phyloP scores from a whole-genome alignment of 1,139 yeast genomes.

The Geotrichum macrosporum region DNA sequence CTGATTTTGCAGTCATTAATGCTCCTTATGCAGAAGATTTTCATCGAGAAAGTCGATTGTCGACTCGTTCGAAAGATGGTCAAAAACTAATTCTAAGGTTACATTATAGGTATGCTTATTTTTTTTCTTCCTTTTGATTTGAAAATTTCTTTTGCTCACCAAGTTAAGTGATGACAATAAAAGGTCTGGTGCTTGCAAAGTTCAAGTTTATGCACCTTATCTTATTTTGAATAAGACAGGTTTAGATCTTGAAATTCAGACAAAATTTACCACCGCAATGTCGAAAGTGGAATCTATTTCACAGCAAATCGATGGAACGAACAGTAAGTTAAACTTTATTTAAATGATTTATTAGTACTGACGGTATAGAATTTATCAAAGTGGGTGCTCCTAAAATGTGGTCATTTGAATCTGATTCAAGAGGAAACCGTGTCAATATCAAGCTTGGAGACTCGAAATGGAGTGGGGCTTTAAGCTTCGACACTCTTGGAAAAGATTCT shows the following conservation, averaged over 20 bases:
- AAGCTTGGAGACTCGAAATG: slow-evolving; percentile 64
- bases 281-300: slow-evolving; percentile 21
- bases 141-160: too few species aligned
- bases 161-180: slow-evolving; percentile 36
- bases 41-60: slow-evolving; percentile 48
- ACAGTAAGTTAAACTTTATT: background rate
- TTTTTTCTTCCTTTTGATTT: slow-evolving; percentile 14
- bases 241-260: slow-evolving; percentile 55
- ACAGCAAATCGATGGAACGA: background rate
- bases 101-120: slow-evolving; percentile 50
- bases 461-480: slow-evolving; percentile 76
- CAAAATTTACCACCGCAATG: slow-evolving; percentile 30
- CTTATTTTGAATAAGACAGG: slow-evolving; percentile 77
- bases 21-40: slow-evolving; percentile 51
- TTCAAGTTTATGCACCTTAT: slow-evolving; percentile 77
- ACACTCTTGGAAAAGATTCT: slow-evolving; percentile 79
- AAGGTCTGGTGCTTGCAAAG: slow-evolving; percentile 28
- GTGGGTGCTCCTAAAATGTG: slow-evolving; percentile 67
- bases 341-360: background rate
- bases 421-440: slow-evolving; percentile 62
- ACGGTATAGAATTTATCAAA: slow-evolving; percentile 30
- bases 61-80: slow-evolving; percentile 47
- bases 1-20: slow-evolving; percentile 74
- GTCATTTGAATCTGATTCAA: slow-evolving; percentile 65
- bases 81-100: slow-evolving; percentile 61